Evolutionary conservation across 73 alveolate species (phyloP), one percentile per base, ranked within the genome.

Genomic region (Tetrahymena borealis): DNA sequence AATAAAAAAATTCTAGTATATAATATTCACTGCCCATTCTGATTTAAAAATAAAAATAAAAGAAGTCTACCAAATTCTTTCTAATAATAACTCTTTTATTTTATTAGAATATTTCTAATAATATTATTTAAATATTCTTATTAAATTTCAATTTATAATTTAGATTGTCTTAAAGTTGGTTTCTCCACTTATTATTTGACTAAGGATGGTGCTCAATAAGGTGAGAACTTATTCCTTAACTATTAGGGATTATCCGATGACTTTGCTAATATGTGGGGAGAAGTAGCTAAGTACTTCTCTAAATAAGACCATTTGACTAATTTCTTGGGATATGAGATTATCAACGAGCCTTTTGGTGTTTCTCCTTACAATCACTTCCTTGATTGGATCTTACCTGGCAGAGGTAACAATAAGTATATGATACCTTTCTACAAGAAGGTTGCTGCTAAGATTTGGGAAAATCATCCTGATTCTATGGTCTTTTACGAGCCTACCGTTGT

Each of bases 301-400:
- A 90, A 91, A 33, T 95, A 78, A 39, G 90, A 40, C 33, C 90
- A 33, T 39, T 96, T 96, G 94, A 38, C 92, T 39, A 96, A 95
- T 94, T 96, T 98, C 8, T 90, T 97, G 33, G 99, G 99, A n/a
- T 98, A 97, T 93, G 99, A 98, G 78, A 95, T 97, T 39, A 94
- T 97, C 93, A 98, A 98, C 96, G 99, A 98, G 90, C 99, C 99
- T 10, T 93, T 94, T 40, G 96, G 98, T 37, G 98, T 98, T 24
- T 97, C 96, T 18, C 90, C 95, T 24, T 96, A 94, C 94, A 95
- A 95, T 40, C 95, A 96, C 91, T 60, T 93, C 43, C 95, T 20
- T 91, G 96, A 91, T 93, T 96, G 90, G 39, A 94, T 92, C 31
- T 91, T 91, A 13, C 99, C 98, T 33, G 95, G 97, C 20, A 91